Percentiles rank a stretch among this genome's conserved stretches.
phyloP scores from a whole-genome alignment of 73 alveolate genomes.

The Stentor roeselii region DNA sequence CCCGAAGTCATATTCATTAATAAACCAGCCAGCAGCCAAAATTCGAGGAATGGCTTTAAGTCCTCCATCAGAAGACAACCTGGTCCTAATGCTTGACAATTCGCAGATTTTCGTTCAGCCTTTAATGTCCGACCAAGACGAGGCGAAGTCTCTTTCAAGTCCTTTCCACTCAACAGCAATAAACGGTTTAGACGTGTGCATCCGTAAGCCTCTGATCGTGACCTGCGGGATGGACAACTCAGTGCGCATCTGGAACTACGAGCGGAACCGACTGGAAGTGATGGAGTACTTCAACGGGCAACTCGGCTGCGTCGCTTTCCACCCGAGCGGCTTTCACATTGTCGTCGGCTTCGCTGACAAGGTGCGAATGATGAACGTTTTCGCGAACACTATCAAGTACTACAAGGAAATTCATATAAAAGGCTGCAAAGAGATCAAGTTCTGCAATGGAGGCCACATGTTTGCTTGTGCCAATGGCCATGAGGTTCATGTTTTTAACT shows the following conservation, averaged over 20 bases:
- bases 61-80: conserved; percentile 2
- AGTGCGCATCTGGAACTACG: conserved; percentile 98
- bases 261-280: conserved; percentile 88
- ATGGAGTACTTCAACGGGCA: conserved; percentile 87
- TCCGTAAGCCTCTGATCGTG: conserved; percentile 96
- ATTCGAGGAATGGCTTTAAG: not conserved
- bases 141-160: conserved; percentile 2
- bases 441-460: conserved; percentile 95
- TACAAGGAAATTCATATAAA: conserved; percentile 93
- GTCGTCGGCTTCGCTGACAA: conserved; percentile 96
- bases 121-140: conserved; percentile 1
- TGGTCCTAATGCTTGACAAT: conserved; percentile 10
- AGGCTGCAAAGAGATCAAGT: conserved; percentile 82
- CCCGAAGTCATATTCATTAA: not conserved
- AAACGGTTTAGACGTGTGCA: conserved; percentile 95
- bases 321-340: conserved; percentile 89
- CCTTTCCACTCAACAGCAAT: conserved; percentile 43
- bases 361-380: conserved; percentile 94
- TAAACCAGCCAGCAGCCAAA: conserved; percentile 21
- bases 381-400: conserved; percentile 65
- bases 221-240: conserved; percentile 98
- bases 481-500: conserved; percentile 70
- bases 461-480: conserved; percentile 93
- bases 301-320: conserved; percentile 55
- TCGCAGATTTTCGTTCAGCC: not conserved